Evolutionary conservation across 2,329 filamentous ascomycete genomes (phyloP), one percentile per base, ranked within the genome.

Genomic region (Trichoderma brevicompactum): DNA sequence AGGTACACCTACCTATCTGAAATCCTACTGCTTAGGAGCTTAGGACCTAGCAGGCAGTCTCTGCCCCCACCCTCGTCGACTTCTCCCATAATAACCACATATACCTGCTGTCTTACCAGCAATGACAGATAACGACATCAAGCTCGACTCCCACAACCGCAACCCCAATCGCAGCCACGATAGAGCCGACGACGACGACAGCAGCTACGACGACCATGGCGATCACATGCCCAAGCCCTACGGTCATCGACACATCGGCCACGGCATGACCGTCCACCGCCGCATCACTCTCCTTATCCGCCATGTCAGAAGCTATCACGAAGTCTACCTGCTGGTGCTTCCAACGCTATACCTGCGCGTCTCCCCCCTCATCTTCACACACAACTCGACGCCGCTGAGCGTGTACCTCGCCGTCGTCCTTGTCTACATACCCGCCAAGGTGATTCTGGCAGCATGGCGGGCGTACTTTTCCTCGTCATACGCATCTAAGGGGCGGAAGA

Each of bases 331-430:
- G 5, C 15, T 66, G 28, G 3, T 48, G 19, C 38, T 66, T 12
- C 61, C 65, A 3, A 17, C 65, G 32, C 40, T 66, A 4, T 66
- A 66, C 54, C 64, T 66, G 8, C 65, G 65, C 40, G 15, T 66
- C 46, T 66, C 56, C n/a, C 65, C 65, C 8, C 34, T 66, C 13
- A 44, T 66, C 4, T 44, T 66, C 23, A 66, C 65, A 23, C 65
- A 66, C 59, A 66, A 66, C 38, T 66, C 65, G 5, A 59, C 40
- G 7, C 56, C 65, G 10, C 52, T 66, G 5, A 66, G 65, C 46
- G 38, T 65, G 34, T 66, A 65, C 34, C 65, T 66, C 53, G 65
- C 65, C 48, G 38, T 60, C 34, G 61, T 60, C n/a, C 53, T 66
- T 12, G 53, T 66, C 32, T 66, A 59, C 15, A 60, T 66, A 60